Evolutionary conservation across 495 filamentous ascomycete species (phyloP).

Genomic region (Trypethelium eluteriae): DNA sequence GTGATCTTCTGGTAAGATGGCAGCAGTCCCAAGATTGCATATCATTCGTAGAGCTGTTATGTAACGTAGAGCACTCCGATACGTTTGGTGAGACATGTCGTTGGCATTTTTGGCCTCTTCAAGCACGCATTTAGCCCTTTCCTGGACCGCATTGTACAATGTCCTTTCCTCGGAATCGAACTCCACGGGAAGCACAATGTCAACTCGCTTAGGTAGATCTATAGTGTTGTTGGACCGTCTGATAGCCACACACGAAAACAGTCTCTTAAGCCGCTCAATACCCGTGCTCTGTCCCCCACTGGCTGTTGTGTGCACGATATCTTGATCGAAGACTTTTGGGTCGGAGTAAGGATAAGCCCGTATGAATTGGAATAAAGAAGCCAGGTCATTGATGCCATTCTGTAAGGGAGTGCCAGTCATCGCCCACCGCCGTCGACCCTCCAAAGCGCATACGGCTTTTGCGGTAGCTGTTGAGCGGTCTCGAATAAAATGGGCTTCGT

Average conservation of each 20-base stretch:
- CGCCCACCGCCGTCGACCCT: background rate
- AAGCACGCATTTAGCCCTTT: background rate
- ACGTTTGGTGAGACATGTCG: background rate
- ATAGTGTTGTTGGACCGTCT: constrained; percentile 1
- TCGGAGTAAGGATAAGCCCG: constrained; percentile 4
- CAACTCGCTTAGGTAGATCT: background rate
- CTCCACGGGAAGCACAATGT: background rate
- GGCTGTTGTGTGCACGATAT: background rate
- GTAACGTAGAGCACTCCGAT: background rate
- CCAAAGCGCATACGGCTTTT: background rate
- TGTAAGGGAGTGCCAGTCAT: constrained; percentile 5
- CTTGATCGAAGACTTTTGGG: background rate
- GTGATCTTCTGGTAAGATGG: background rate
- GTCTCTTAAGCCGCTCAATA: background rate
- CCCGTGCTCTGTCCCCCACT: background rate
- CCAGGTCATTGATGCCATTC: background rate
- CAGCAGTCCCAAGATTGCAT: constrained; percentile 1
- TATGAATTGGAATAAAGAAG: constrained; percentile 7
- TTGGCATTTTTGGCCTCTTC: background rate
- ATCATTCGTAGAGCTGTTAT: constrained; percentile 1
- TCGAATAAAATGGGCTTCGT: constrained; percentile 5
- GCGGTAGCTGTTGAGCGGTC: background rate
- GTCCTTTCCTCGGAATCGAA: background rate
- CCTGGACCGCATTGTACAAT: background rate
- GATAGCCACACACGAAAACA: background rate